These are phyloP conservation scores for Penicillium brevicompactum DNA, from an alignment of 2,329 filamentous ascomycete genomes.

Conservation along the genomic window DNA sequence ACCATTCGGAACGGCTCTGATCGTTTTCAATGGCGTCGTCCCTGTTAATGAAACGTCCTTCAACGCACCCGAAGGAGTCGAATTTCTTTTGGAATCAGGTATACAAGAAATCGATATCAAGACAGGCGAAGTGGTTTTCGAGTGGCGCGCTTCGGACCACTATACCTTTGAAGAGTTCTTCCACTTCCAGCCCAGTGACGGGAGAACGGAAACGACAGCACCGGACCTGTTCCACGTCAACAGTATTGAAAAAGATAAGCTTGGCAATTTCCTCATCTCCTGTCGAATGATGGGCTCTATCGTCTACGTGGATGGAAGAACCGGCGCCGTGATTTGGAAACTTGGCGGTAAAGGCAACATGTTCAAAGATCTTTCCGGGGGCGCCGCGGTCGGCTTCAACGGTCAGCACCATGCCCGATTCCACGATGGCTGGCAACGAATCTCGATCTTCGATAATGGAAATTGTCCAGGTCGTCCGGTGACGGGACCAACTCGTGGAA, in stretches of 20 bases:
- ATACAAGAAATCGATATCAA: conserved; percentile 40
- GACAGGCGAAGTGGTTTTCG: conserved; percentile 37
- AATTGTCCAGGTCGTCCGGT: conserved; percentile 18
- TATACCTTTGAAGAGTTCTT: conserved; percentile 26
- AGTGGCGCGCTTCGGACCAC: conserved; percentile 41
- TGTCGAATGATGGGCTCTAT: conserved; percentile 53
- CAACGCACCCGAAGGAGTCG: conserved; percentile 24
- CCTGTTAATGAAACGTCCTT: conserved; percentile 27
- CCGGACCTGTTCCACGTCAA: conserved; percentile 64
- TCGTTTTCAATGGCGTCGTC: conserved; percentile 33
- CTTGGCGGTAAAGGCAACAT: conserved; percentile 54
- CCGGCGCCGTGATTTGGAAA: conserved; percentile 56
- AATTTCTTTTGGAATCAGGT: conserved; percentile 35
- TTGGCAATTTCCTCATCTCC: conserved; percentile 58
- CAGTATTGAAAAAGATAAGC: conserved; percentile 54
- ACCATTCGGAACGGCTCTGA: conserved; percentile 32
- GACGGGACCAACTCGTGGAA: conserved; percentile 41
- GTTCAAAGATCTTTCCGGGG: conserved; percentile 45
- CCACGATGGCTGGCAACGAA: conserved; percentile 18
- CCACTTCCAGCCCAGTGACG: conserved; percentile 7
- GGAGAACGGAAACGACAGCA: conserved; percentile 22
- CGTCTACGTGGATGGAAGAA: conserved; percentile 49
- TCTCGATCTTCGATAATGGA: conserved; percentile 46
- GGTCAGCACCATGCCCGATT: conserved; percentile 58
- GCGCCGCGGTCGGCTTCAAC: conserved; percentile 40